A percentile compares a stretch with the other conserved stretches of the same genome.
phyloP scores from a whole-genome alignment of 139 green algal genomes.

The Closterium sp. region DNA sequence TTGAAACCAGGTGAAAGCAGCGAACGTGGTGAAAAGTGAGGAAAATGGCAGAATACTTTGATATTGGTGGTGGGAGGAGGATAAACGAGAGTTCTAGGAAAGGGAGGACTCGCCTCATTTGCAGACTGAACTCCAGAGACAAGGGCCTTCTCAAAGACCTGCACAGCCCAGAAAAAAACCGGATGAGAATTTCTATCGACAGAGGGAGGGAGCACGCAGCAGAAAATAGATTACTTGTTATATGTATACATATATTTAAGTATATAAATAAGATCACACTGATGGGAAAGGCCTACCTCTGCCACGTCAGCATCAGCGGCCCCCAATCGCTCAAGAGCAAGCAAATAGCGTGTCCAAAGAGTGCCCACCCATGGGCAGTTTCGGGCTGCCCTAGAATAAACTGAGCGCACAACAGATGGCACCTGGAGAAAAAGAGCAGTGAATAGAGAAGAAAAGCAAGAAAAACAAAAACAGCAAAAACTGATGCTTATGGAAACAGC shows the following conservation, averaged over 20 bases:
- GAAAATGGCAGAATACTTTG: too few species aligned
- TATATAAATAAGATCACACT: neutral
- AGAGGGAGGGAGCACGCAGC: too few species aligned
- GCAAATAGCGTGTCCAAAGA: constrained; percentile 44
- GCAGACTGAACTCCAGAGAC: constrained; percentile 27
- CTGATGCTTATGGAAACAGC: neutral
- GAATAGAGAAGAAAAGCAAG: neutral
- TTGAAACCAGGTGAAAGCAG: too few species aligned
- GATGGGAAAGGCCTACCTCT: constrained; percentile 3
- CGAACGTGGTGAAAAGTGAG: too few species aligned
- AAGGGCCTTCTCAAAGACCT: constrained; percentile 51
- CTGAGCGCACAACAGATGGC: constrained; percentile 20
- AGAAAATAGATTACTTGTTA: too few species aligned
- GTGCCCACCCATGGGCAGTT: constrained; percentile 54
- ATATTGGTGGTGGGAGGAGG: too few species aligned
- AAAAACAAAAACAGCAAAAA: neutral
- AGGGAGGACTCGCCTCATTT: constrained; percentile 9
- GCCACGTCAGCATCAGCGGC: constrained; percentile 16
- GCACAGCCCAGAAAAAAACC: neutral
- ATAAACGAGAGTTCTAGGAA: neutral
- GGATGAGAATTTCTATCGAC: too few species aligned
- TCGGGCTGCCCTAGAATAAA: constrained; percentile 40
- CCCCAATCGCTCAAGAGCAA: constrained; percentile 42
- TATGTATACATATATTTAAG: too few species aligned
- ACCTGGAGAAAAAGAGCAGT: constrained; percentile 24